Evolutionary conservation across 225 moss, liverwort and hornwort species (phyloP).

Genomic region (Takakia lepidozioides): DNA sequence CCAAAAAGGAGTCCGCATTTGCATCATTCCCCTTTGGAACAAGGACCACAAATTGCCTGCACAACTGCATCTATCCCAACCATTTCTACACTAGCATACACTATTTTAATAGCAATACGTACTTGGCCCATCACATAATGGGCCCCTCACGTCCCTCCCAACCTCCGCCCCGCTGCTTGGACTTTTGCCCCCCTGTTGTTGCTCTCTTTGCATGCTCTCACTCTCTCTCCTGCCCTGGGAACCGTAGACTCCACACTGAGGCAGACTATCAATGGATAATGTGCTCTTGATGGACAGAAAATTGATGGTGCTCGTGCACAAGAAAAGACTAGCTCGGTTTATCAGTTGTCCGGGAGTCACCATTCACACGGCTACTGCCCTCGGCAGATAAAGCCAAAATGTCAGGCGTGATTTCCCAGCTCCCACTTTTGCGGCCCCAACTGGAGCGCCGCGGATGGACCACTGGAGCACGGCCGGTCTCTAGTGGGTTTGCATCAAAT

Average conservation of each 20-base stretch:
- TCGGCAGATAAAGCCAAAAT: conserved; percentile 63
- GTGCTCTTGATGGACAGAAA: too few relatives aligned
- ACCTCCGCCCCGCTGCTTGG: conserved; percentile 3
- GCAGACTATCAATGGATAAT: too few relatives aligned
- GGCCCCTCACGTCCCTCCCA: conserved; percentile 17
- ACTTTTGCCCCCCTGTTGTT: conserved; percentile 1
- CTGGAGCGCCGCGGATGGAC: conserved; percentile 81
- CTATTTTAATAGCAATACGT: too few relatives aligned
- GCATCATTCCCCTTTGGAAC: too few relatives aligned
- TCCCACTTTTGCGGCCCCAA: conserved; percentile 94
- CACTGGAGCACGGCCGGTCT: conserved; percentile 43
- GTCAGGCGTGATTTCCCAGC: conserved; percentile 96
- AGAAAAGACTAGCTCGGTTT: conserved; percentile 11
- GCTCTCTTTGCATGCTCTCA: conserved; percentile 5
- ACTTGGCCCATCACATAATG: too few relatives aligned
- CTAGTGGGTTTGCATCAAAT: conserved; percentile 62
- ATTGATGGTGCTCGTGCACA: too few relatives aligned
- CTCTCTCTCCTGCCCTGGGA: conserved; percentile 7
- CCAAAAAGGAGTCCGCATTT: conserved; percentile 8
- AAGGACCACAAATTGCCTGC: too few relatives aligned
- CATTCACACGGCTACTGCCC: conserved; percentile 60
- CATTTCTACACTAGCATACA: too few relatives aligned
- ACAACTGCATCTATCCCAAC: too few relatives aligned
- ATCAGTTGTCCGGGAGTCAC: conserved; percentile 74
- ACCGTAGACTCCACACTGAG: too few relatives aligned